A percentile compares a stretch with the other conserved stretches of the same genome.
Evolutionary conservation across 1,284 basidiomycete genomes (phyloP).

Genomic region (Mycosarcoma mackinlayi): DNA sequence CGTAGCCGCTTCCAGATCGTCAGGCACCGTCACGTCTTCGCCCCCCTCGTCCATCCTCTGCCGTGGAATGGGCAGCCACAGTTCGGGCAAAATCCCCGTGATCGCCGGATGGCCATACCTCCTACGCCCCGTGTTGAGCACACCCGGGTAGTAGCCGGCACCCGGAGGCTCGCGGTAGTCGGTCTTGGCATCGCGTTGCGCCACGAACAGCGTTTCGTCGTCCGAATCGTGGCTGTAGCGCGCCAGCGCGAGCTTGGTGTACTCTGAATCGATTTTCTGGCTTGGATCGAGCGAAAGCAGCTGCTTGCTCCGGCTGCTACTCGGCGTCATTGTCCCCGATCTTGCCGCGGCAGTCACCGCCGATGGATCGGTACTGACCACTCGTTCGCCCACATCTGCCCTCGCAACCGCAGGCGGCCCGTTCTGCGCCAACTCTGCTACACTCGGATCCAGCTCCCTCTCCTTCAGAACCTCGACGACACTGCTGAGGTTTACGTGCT

Average conservation of each 20-base stretch:
- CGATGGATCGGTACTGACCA: slow-evolving; percentile 8
- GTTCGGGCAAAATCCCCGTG: slow-evolving; percentile 58
- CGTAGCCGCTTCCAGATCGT: slow-evolving; percentile 33
- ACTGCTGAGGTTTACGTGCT: slow-evolving; percentile 72
- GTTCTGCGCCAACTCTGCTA: slow-evolving; percentile 41
- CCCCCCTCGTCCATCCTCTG: slow-evolving; percentile 29
- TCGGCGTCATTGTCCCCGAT: slow-evolving; percentile 21
- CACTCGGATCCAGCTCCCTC: slow-evolving; percentile 10
- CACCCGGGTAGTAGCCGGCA: slow-evolving; percentile 56
- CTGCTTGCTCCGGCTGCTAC: slow-evolving; percentile 19
- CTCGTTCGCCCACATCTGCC: slow-evolving; percentile 7
- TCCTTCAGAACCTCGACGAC: slow-evolving; percentile 52
- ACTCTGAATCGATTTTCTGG: slow-evolving; percentile 38
- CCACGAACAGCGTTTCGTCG: slow-evolving; percentile 93
- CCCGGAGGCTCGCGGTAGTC: slow-evolving; percentile 62
- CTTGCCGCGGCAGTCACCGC: neutral
- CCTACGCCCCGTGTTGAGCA: slow-evolving; percentile 53
- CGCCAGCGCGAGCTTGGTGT: slow-evolving; percentile 70
- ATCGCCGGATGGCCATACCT: slow-evolving; percentile 65
- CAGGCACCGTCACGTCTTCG: slow-evolving; percentile 20
- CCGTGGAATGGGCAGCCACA: slow-evolving; percentile 59
- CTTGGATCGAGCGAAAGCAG: slow-evolving; percentile 30
- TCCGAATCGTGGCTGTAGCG: slow-evolving; percentile 80
- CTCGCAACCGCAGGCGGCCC: slow-evolving; percentile 21
- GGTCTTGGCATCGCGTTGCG: slow-evolving; percentile 62